phyloP scores from a whole-genome alignment of 2,329 filamentous ascomycete genomes.

The Trichoderma semiorbis region DNA sequence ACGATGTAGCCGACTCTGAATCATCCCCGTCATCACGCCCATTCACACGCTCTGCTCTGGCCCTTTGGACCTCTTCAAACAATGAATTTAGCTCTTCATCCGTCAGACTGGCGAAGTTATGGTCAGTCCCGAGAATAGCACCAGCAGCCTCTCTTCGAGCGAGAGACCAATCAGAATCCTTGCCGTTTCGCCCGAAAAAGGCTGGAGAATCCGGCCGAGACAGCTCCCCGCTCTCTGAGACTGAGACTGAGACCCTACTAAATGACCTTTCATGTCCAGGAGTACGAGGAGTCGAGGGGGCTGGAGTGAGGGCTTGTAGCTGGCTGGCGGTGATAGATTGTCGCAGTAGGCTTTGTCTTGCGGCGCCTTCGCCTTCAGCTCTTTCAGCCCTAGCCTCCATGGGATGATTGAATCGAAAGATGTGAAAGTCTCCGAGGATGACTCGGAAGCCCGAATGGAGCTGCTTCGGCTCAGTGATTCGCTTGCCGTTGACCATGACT shows the following conservation, averaged over 20 bases:
- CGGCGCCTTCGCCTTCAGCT: constrained; percentile 59
- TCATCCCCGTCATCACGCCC: constrained; percentile 82
- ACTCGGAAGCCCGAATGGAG: constrained; percentile 91
- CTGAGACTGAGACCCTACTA: constrained; percentile 79
- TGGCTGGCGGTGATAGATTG: constrained; percentile 71
- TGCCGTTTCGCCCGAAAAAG: constrained; percentile 58
- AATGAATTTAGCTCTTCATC: constrained; percentile 92
- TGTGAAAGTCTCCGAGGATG: constrained; percentile 96
- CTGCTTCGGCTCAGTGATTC: constrained; percentile 79
- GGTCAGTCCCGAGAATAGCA: constrained; percentile 83
- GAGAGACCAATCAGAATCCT: constrained; percentile 93
- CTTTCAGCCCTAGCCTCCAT: constrained; percentile 92
- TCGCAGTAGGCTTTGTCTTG: constrained; percentile 69
- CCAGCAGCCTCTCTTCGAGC: constrained; percentile 90
- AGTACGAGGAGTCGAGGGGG: constrained; percentile 54
- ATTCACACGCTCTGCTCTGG: constrained; percentile 67
- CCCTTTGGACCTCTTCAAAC: constrained; percentile 90
- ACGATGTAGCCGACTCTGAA: constrained; percentile 83
- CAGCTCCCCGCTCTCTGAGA: constrained; percentile 70
- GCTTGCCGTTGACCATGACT: constrained; percentile 95
- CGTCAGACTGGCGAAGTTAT: constrained; percentile 83
- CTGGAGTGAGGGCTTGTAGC: constrained; percentile 45
- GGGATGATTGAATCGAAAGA: constrained; percentile 97
- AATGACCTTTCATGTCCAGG: constrained; percentile 68
- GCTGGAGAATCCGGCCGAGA: constrained; percentile 78